These are phyloP conservation scores for Suaeda aralocaspica DNA, from an alignment of 148 eudicot genomes.

Conservation along the genomic window DNA sequence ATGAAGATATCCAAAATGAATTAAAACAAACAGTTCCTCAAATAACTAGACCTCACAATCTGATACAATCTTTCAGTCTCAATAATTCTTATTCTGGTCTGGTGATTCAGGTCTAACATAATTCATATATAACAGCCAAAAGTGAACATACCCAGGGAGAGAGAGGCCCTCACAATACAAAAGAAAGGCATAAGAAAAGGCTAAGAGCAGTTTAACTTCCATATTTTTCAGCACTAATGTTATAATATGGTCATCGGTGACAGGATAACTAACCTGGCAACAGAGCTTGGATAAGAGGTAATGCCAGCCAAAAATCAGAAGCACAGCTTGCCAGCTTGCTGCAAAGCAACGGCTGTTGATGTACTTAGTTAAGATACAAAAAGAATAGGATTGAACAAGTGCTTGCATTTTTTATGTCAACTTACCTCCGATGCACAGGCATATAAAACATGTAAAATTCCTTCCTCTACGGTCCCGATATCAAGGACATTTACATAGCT, in stretches of 20 bases:
- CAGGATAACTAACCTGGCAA: constrained; percentile 56
- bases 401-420: constrained; percentile 1
- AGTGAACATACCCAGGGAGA: background rate
- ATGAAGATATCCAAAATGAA: background rate
- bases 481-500: constrained; percentile 56
- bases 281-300: constrained; percentile 79
- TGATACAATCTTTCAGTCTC: background rate
- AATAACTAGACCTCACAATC: background rate
- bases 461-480: constrained; percentile 64
- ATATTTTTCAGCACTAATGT: background rate
- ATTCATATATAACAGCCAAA: background rate
- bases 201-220: background rate
- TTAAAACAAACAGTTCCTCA: background rate
- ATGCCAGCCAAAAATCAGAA: constrained; percentile 63
- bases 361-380: constrained; percentile 22
- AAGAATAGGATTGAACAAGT: constrained; percentile 10
- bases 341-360: constrained; percentile 62
- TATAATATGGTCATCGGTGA: constrained; percentile 2
- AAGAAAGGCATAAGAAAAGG: too few species aligned
- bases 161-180: too few species aligned
- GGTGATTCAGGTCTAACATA: background rate
- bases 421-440: constrained; percentile 76
- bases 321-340: constrained; percentile 56
- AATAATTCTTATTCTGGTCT: background rate
- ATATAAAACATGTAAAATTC: constrained; percentile 65